Base-by-base conservation (phyloP, 305 asterid genomes). In the Solanum hybrid region DNA sequence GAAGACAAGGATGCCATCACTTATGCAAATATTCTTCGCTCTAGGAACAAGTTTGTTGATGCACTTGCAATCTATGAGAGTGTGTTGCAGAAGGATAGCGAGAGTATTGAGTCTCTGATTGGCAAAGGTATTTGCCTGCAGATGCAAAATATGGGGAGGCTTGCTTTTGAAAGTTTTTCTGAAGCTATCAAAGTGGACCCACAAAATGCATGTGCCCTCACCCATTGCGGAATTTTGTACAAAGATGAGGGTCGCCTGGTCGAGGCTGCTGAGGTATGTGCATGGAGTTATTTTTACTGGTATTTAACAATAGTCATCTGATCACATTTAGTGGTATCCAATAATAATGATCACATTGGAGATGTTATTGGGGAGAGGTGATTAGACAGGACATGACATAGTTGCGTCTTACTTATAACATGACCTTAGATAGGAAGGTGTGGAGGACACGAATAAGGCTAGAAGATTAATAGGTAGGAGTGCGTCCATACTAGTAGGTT, bases 101-200 rank as follows among this genome's bases (percentile, higher is more conserved):
- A 92, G 92, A 93, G 92, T 92, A 96, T 95, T 85, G 99, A 96
- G 91, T 98, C 99, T 90, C 93, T 93, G 91, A 96, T 98, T 71
- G 99, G 99, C 71, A 98, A 96, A 94, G 99, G 99, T 90, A 94
- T 97, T 92, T 98, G 98, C 92, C 91, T 97, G 92, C 99, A 97
- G 94, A 95, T 95, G 96, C 99, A 96, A 94, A 96, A 95, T 92
- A 92, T 93, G 94, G 95, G 96, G 61, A 95, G 93, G 93, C 96
- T 92, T 89, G 98, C 99, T 20, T 94, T 94, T 90, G 97, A 97
- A 89, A 95, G 98, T 92, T 98, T 98, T 87, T 91, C 97, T 4
- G 98, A 98, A 95, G 99, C 99, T 40, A 92, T 98, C 86, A 95
- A 89, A 90, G 88, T 98, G 90, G 98, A 98, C 71, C 98, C 99